Evolutionary conservation across 2,329 filamentous ascomycete species (phyloP).

Genomic region (Sporothrix curviconia): DNA sequence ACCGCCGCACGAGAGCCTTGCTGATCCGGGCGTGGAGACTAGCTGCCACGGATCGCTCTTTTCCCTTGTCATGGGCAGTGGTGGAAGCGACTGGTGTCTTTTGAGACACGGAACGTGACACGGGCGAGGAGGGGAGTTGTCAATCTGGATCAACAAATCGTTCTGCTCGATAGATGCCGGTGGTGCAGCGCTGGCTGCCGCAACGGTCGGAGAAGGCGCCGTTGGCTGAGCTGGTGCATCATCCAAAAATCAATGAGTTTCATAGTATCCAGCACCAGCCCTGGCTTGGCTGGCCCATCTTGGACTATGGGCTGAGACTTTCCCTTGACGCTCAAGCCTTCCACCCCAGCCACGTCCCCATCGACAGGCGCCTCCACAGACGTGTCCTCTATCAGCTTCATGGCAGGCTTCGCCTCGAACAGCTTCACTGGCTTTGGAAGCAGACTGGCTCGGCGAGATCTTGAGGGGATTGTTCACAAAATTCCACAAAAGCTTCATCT

Average conservation of each 20-base stretch:
- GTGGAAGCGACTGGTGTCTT: too few species aligned
- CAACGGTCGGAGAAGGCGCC: too few species aligned
- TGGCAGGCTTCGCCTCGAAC: too few species aligned
- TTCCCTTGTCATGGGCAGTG: too few species aligned
- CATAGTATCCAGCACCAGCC: too few species aligned
- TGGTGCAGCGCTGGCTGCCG: too few species aligned
- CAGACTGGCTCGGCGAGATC: neutral
- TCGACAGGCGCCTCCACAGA: too few species aligned
- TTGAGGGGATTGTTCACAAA: constrained; percentile 12
- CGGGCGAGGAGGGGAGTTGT: too few species aligned
- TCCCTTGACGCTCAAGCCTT: neutral
- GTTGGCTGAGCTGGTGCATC: neutral
- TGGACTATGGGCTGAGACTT: neutral
- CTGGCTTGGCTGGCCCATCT: neutral
- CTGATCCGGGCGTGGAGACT: neutral
- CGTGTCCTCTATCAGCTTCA: neutral
- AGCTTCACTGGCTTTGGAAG: neutral
- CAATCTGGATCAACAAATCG: neutral
- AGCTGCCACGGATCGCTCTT: neutral
- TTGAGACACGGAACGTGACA: too few species aligned
- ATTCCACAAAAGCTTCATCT: constrained; percentile 16
- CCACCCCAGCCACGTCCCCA: too few species aligned
- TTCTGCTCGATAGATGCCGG: neutral
- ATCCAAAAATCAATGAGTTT: neutral
- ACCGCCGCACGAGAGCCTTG: constrained; percentile 9